Conservation (phyloP, 495 filamentous ascomycete species). For the Tuber umbilicatum region DNA sequence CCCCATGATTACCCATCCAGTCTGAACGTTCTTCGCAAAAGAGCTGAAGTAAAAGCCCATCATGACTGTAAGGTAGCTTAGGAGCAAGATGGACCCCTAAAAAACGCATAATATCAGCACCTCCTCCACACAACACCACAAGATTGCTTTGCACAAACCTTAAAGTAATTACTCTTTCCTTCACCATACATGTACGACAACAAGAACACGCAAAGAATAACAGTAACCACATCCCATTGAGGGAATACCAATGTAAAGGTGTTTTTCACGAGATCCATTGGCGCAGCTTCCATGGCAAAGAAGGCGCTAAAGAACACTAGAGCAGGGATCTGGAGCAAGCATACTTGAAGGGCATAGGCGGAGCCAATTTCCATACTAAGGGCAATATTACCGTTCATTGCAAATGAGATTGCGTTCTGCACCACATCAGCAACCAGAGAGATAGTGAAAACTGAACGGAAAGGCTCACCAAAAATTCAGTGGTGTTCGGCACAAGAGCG, state of each 20-base stretch:
- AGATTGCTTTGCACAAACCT: conserved; percentile 36
- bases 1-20: conserved; percentile 23
- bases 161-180: conserved; percentile 92
- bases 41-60: conserved; percentile 77
- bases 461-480: conserved; percentile 79
- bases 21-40: conserved; percentile 29
- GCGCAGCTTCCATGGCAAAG: conserved; percentile 48
- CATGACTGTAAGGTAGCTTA: conserved; percentile 88
- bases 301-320: conserved; percentile 85
- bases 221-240: conserved; percentile 98
- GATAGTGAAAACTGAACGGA: conserved; percentile 10
- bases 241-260: conserved; percentile 95
- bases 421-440: conserved; percentile 42
- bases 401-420: conserved; percentile 97
- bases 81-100: conserved; percentile 79
- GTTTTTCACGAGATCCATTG: conserved; percentile 59
- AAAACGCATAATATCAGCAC: conserved; percentile 10
- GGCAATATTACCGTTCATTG: conserved; percentile 99
- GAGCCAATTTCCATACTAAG: conserved; percentile 98
- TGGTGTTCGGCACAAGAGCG: conserved; percentile 94
- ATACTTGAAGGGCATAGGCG: conserved; percentile 94
- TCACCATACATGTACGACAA: conserved; percentile 97
- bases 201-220: conserved; percentile 95
- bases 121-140: not conserved
- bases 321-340: conserved; percentile 90